Base-by-base conservation (phyloP, 345 rosid species). In the Hypericum androsaemum region DNA sequence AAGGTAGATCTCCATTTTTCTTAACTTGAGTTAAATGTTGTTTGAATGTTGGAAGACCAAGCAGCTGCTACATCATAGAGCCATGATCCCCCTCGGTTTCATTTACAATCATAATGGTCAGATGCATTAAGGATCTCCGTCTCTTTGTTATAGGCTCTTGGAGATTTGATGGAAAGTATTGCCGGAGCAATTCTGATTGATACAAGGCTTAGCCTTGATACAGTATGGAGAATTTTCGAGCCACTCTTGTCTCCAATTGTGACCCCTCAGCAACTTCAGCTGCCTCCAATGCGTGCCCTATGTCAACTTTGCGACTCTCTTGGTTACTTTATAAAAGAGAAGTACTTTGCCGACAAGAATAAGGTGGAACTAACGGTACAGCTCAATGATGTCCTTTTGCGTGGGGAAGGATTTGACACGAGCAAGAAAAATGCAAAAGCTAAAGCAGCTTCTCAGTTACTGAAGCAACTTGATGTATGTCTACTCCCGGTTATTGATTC, bases 81-180 rank as follows among this genome's bases (percentile, higher is more conserved):
- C 32, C 32, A 22, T 50, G 22, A n/a, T 28, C 7, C 32, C 41
- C 10, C 5, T 17, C 37, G 10, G 8, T 12, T 22, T 22, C 37
- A 38, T 7, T 39, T 12, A 13, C 11, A 10, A 11, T 12, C 54
- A 40, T 42, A 28, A 43, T 54, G 28, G 10, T 43, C 15, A 11
- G 16, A 5, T n/a, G 45, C 16, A 36, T 22, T 37, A 51, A 35
- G 41, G 47, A 48, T 58, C 39, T 56, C 42, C 22, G 48, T 49
- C 6, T 55, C 3, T 46, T 44, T 43, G 51, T 51, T 48, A 43
- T 66, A 87, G 98, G 88, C 86, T 64, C 96, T 88, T 61, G 98
- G 95, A 17, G 98, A 90, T 65, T 11, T 88, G 67, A 70, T 88
- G 70, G 95, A 90, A 70, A 88, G 96, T 64, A 83, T 90, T 17